Percentiles rank a stretch among this genome's conserved stretches.
Evolutionary conservation across 2,329 filamentous ascomycete genomes (phyloP).

Genomic region (Pezicula neosporulosa): DNA sequence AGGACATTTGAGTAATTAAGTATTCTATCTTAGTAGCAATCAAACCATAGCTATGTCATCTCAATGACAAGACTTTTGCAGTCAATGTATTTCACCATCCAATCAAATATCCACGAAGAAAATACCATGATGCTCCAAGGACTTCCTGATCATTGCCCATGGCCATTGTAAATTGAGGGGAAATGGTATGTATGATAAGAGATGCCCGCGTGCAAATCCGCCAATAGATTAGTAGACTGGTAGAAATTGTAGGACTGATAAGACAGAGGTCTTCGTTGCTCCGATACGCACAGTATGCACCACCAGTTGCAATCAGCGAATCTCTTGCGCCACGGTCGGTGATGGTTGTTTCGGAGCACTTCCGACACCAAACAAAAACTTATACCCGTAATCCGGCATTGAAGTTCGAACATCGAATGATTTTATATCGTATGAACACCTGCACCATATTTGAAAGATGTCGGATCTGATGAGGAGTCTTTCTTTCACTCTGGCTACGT

Average conservation of each 20-base stretch:
- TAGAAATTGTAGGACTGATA: neutral
- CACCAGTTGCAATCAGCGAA: neutral
- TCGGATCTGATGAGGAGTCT: too few relatives aligned
- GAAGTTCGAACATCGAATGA: too few relatives aligned
- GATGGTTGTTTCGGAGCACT: neutral
- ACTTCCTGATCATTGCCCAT: too few relatives aligned
- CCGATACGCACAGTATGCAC: neutral
- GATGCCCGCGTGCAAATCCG: neutral
- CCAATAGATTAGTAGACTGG: neutral
- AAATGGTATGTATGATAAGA: neutral
- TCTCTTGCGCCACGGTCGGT: neutral
- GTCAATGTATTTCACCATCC: neutral
- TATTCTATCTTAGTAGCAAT: too few relatives aligned
- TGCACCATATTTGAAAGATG: too few relatives aligned
- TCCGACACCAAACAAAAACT: neutral
- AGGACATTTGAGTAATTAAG: neutral
- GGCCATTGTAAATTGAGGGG: neutral
- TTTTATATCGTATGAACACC: too few relatives aligned
- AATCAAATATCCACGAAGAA: neutral
- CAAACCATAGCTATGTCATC: neutral
- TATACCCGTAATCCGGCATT: too few relatives aligned
- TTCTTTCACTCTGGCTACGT: too few relatives aligned
- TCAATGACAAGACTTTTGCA: neutral
- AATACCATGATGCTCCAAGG: neutral
- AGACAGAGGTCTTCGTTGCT: neutral